These are phyloP conservation scores for Leavenworthia alabamica DNA, from an alignment of 345 rosid genomes.

Conservation along the genomic window DNA sequence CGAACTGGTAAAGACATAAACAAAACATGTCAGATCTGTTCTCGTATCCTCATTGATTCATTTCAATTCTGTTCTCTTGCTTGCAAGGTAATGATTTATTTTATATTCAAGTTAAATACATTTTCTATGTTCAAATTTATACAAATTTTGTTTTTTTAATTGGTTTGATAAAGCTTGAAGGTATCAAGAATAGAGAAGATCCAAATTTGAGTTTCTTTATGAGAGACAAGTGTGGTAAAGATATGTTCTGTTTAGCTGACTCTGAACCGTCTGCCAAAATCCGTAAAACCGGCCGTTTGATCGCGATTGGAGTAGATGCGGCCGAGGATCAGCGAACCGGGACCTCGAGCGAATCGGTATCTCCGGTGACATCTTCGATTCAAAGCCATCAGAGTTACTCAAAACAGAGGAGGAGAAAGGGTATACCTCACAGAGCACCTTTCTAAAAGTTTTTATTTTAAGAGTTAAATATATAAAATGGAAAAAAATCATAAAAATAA, in stretches of 20 bases:
- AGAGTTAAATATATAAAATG: not conserved
- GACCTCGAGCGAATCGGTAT: conserved; percentile 7
- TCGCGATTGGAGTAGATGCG: not conserved
- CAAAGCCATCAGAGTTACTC: conserved; percentile 39
- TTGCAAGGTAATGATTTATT: conserved; percentile 41
- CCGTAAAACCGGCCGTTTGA: conserved; percentile 26
- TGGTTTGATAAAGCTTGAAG: conserved; percentile 41
- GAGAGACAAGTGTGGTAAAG: conserved; percentile 32
- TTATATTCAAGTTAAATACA: not conserved
- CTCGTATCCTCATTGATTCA: conserved; percentile 64
- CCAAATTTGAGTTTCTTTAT: conserved; percentile 43
- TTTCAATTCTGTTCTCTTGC: conserved; percentile 74
- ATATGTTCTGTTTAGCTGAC: conserved; percentile 36
- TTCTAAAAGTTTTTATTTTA: conserved; percentile 13
- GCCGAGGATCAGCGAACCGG: not conserved
- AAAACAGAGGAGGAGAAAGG: conserved; percentile 51
- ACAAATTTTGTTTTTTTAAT: not conserved
- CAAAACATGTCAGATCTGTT: conserved; percentile 64
- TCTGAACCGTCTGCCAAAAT: conserved; percentile 36
- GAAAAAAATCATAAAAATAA: not conserved
- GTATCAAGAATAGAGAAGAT: conserved; percentile 46
- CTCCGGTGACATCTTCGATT: conserved; percentile 46
- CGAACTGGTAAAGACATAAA: conserved; percentile 62
- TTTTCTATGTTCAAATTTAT: not conserved
- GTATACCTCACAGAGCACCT: conserved; percentile 69